These are phyloP conservation scores for Fistulifera pelliculosa DNA, from an alignment of 108 stramenopile species.

Conservation along the genomic window DNA sequence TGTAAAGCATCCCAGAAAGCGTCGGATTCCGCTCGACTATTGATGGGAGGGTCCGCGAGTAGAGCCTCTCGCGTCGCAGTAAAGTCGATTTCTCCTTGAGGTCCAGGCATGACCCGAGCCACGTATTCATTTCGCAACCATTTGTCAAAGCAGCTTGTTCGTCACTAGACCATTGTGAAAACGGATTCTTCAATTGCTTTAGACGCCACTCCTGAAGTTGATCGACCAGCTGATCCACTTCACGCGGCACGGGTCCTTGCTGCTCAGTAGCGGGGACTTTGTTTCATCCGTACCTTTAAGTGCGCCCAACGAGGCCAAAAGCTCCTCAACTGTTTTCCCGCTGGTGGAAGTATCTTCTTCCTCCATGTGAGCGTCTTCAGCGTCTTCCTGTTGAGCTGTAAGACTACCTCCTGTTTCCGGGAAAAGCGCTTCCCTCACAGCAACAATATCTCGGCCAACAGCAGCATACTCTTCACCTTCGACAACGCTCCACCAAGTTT, in stretches of 20 bases:
- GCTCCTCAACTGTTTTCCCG: conserved; percentile 4
- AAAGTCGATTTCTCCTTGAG: conserved; percentile 44
- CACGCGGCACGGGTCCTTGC: not conserved
- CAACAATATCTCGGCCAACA: conserved; percentile 44
- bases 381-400: conserved; percentile 20
- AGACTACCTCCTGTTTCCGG: conserved; percentile 55
- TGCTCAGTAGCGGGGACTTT: not conserved
- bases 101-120: conserved; percentile 33
- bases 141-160: conserved; percentile 39
- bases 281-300: not conserved
- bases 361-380: conserved; percentile 17
- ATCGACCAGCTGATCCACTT: conserved; percentile 29
- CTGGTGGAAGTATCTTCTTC: conserved; percentile 17
- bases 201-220: conserved; percentile 70
- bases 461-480: conserved; percentile 59
- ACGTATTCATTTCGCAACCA: conserved; percentile 60
- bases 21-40: conserved; percentile 38
- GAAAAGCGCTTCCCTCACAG: conserved; percentile 64
- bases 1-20: conserved; percentile 52
- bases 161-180: conserved; percentile 49
- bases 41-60: conserved; percentile 46
- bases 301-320: conserved; percentile 4
- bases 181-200: conserved; percentile 39
- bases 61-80: conserved; percentile 63
- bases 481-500: conserved; percentile 58